Percentiles rank a stretch among this genome's conserved stretches.
Evolutionary conservation across 345 rosid genomes (phyloP).

Genomic region (Eucalyptus regnans): DNA sequence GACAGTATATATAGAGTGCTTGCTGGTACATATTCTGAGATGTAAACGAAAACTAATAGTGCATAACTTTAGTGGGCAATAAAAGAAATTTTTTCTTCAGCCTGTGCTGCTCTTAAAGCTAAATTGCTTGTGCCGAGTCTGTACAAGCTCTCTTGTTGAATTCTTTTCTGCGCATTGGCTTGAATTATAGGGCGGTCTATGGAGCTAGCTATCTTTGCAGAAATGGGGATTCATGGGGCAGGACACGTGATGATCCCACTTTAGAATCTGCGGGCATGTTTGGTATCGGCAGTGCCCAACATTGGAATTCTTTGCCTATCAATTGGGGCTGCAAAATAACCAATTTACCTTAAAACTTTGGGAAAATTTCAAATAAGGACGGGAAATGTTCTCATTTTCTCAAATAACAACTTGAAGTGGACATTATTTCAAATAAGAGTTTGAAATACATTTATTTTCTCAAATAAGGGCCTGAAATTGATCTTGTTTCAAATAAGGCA

Average conservation of each 20-base stretch:
- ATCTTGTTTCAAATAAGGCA: too few species aligned
- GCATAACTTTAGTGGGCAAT: not conserved
- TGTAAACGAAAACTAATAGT: not conserved
- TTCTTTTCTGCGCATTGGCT: not conserved
- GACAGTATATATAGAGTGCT: not conserved
- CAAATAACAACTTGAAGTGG: accelerated
- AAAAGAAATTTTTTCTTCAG: not conserved
- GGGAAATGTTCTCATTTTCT: accelerated
- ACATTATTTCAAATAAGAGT: accelerated
- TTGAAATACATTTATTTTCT: too few species aligned
- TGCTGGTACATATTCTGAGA: not conserved
- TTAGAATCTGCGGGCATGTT: not conserved
- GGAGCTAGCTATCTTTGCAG: not conserved
- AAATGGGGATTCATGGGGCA: not conserved
- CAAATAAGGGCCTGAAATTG: too few species aligned
- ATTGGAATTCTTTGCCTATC: not conserved
- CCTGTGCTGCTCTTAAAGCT: not conserved
- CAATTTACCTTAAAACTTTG: not conserved
- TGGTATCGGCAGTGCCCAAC: not conserved
- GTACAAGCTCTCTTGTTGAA: not conserved
- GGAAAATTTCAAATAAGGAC: too few species aligned
- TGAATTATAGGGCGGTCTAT: not conserved
- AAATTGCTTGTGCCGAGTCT: not conserved
- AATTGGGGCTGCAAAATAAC: not conserved
- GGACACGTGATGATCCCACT: not conserved